These are phyloP conservation scores for Lasiosphaeria miniovina DNA, from an alignment of 495 filamentous ascomycete genomes.

Conservation along the genomic window DNA sequence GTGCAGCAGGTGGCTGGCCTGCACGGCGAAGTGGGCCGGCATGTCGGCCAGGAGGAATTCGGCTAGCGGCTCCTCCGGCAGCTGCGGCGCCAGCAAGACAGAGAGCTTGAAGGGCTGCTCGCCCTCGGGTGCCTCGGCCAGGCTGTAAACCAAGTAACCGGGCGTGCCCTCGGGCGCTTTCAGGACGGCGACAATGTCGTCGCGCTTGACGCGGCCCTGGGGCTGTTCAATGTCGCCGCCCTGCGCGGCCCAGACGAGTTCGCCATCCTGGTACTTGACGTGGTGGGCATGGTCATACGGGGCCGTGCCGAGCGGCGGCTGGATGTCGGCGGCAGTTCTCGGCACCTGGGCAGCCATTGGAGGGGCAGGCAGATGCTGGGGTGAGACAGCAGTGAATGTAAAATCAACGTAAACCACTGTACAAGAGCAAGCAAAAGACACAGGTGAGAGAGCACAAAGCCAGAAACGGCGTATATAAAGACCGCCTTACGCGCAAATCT, in stretches of 20 bases:
- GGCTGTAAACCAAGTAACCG: conserved; percentile 35
- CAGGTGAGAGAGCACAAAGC: neutral
- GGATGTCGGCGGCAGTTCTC: conserved; percentile 4
- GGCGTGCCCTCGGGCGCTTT: conserved; percentile 2
- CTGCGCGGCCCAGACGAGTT: conserved; percentile 9
- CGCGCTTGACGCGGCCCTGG: conserved; percentile 18
- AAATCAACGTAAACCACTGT: neutral
- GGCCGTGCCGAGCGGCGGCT: neutral
- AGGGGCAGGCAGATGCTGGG: neutral
- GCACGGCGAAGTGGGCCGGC: conserved; percentile 35
- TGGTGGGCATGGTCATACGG: neutral
- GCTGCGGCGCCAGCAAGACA: conserved; percentile 10
- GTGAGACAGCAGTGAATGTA: neutral
- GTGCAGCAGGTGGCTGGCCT: conserved; percentile 40
- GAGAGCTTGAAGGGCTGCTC: conserved; percentile 30
- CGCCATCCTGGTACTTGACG: conserved; percentile 12
- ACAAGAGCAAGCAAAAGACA: neutral
- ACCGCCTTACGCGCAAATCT: neutral
- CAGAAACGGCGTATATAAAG: no score
- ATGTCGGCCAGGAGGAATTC: conserved; percentile 28
- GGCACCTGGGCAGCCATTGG: conserved; percentile 10
- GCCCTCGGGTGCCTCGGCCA: conserved; percentile 25
- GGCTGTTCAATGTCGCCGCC: conserved; percentile 1
- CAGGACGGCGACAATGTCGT: conserved; percentile 37
- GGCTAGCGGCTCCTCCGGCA: conserved; percentile 34